Evolutionary conservation across 169 alveolate genomes (phyloP), one percentile per base, ranked within the genome.

Genomic region (Plasmodium billcollinsi): DNA sequence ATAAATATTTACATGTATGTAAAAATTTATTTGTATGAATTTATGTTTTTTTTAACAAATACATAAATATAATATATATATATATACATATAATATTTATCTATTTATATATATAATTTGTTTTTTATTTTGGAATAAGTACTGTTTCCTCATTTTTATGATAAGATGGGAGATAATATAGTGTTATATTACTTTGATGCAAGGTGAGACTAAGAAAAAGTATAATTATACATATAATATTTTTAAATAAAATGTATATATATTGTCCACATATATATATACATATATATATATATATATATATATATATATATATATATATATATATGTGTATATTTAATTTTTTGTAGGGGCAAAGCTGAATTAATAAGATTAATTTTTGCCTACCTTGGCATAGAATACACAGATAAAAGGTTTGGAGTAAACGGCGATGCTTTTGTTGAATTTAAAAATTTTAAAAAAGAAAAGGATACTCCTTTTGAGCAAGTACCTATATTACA

Each of bases 361-460:
- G 89, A 76, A 45, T 47, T 76, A 29, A 76, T 76, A 24, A 66
- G 89, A 59, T 50, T 76, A 15, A 76, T 76, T 56, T 76, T 76
- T 69, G 89, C 89, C 14, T 76, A 76, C 26, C 67, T 76, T 20
- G 78, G 71, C 15, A 66, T 76, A 18, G 29, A 76, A 58, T 76
- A 76, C 47, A 76, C 69, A 33, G 89, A 76, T 59, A 76, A 65
- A 58, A 66, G 89, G 20, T 76, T 76, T 52, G 89, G 89, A 54
- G 89, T 49, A 65, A 63, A 76, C 24, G 89, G 89, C 4, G 89
- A 76, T 43, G 89, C 89, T 52, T 76, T 76, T 69, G 74, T 52
- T 45, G 89, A 76, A 69, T 76, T 76, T 21, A 76, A 76, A 43
- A 63, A 76, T 26, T 76, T 76, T 69, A 76, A 76, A 76, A 76